Base-by-base conservation (phyloP, 1,139 yeast genomes). In the Pichia norvegensis region DNA sequence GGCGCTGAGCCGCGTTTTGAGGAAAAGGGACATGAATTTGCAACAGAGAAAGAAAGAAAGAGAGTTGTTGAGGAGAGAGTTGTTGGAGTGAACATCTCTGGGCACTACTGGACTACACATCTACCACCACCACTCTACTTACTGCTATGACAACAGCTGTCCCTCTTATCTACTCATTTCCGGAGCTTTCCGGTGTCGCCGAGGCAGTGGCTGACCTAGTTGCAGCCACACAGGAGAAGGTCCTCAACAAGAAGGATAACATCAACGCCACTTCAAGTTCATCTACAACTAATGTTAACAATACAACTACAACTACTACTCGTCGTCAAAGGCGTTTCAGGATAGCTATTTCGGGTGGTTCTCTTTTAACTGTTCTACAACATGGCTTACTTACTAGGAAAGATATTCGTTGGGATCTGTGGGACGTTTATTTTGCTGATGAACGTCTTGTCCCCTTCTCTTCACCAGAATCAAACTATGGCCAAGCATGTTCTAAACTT, bases 361-460 rank as follows among this genome's bases (percentile, higher is more conserved):
- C 96, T 7, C 73, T 92, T 52, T 80, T 92, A 52, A 81, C 84
- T 52, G 95, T 90, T 44, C 72, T 92, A 47, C 78, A 85, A 52
- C 90, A 90, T 65, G 97, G 97, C 14, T 71, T 92, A 52, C 67
- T 90, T 48, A 72, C 75, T 38, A 74, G 95, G 58, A 67, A 67
- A 48, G 73, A 74, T 42, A 81, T 92, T 37, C 81, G 80, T 55
- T 92, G 97, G 97, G 83, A 79, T 46, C 84, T 81, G 62, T 92
- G 98, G 98, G 96, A 92, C 61, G 79, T 92, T 48, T 92, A 86
- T 66, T 90, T 92, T 69, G 96, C 97, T 20, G 98, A 92, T 66
- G 98, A 92, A 69, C 78, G 98, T 64, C 71, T 92, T 52, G 98
- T 92, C 41, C 95, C 96, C 42, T 85, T 88, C 58, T 82, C 76